Conservation (phyloP, 1,139 yeast species). For the Nematodospora anomalae region DNA sequence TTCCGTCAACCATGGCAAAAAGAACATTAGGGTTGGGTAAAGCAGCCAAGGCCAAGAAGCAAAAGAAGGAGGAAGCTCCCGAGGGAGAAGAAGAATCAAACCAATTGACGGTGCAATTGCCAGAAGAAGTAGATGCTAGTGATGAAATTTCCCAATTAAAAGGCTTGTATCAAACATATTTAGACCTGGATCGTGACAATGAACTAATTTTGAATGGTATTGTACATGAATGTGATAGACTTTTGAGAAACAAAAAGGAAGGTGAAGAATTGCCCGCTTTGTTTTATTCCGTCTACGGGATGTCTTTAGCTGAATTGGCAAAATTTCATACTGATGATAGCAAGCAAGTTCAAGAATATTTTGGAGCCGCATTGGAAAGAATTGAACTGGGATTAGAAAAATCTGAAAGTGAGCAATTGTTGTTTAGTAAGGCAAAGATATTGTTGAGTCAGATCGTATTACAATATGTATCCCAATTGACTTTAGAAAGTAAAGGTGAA, state of each 20-base stretch:
- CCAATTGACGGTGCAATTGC: slow-evolving; percentile 67
- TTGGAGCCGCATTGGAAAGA: slow-evolving; percentile 73
- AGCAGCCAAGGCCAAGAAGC: slow-evolving; percentile 52
- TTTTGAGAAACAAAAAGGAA: slow-evolving; percentile 49
- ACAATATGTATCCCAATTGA: slow-evolving; percentile 53
- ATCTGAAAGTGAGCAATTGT: slow-evolving; percentile 47
- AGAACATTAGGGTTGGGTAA: slow-evolving; percentile 84
- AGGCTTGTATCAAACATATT: slow-evolving; percentile 68
- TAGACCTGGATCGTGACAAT: slow-evolving; percentile 53
- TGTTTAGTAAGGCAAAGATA: slow-evolving; percentile 57
- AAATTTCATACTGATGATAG: slow-evolving; percentile 46
- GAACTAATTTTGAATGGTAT: slow-evolving; percentile 77
- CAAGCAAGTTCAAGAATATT: slow-evolving; percentile 50
- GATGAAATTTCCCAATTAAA: slow-evolving; percentile 74
- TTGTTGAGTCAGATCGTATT: slow-evolving; percentile 58
- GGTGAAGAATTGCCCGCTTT: slow-evolving; percentile 47
- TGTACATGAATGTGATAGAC: slow-evolving; percentile 86
- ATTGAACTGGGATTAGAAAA: slow-evolving; percentile 57
- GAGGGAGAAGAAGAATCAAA: slow-evolving; percentile 23
- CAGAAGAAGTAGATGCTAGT: slow-evolving; percentile 68
- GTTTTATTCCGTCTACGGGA: slow-evolving; percentile 74
- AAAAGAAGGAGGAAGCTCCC: slow-evolving; percentile 29
- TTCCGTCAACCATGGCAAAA: slow-evolving; percentile 62
- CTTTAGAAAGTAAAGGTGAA: slow-evolving; percentile 35
- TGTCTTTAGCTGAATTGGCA: slow-evolving; percentile 69